Conservation (phyloP, 129 eudicot genomes). For the Glebionis coronaria region DNA sequence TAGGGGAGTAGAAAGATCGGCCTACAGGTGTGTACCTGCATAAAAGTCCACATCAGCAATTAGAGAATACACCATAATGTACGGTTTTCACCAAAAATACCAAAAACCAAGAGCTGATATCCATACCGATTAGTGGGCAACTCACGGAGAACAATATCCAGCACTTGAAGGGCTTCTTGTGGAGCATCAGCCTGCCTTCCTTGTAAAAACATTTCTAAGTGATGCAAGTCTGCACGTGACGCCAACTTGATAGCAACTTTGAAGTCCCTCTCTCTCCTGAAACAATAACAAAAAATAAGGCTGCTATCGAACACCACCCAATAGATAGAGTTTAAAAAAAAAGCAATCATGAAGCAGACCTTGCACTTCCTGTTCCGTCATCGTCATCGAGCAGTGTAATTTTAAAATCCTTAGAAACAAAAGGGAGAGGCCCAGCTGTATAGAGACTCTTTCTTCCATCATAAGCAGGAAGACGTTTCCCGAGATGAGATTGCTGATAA, state of each 20-base stretch:
- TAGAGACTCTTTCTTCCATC: constrained; percentile 91
- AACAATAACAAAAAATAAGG: constrained; percentile 7
- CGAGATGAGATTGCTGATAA: constrained; percentile 75
- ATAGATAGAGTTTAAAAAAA: constrained; percentile 10
- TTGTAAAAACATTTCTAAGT: constrained; percentile 70
- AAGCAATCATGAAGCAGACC: constrained; percentile 31
- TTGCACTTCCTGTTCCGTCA: constrained; percentile 62
- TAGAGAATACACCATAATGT: background rate
- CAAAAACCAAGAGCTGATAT: background rate
- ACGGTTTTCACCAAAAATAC: constrained; percentile 3
- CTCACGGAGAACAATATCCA: constrained; percentile 94
- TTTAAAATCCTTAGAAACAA: constrained; percentile 67
- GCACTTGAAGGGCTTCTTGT: constrained; percentile 88
- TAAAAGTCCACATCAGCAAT: constrained; percentile 8
- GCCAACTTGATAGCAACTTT: constrained; percentile 87
- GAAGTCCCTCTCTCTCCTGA: constrained; percentile 78
- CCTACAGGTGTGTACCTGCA: constrained; percentile 80
- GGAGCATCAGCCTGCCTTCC: constrained; percentile 98
- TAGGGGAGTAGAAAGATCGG: constrained; percentile 75
- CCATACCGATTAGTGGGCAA: constrained; percentile 64
- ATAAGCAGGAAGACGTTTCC: constrained; percentile 84
- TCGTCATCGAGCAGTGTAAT: constrained; percentile 67
- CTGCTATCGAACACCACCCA: background rate
- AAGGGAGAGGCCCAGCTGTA: constrained; percentile 94
- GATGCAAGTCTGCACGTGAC: constrained; percentile 89